Percentiles rank a stretch among this genome's conserved stretches.
phyloP scores from a whole-genome alignment of 352 stramenopile species.

The Thalassiosira gravida region DNA sequence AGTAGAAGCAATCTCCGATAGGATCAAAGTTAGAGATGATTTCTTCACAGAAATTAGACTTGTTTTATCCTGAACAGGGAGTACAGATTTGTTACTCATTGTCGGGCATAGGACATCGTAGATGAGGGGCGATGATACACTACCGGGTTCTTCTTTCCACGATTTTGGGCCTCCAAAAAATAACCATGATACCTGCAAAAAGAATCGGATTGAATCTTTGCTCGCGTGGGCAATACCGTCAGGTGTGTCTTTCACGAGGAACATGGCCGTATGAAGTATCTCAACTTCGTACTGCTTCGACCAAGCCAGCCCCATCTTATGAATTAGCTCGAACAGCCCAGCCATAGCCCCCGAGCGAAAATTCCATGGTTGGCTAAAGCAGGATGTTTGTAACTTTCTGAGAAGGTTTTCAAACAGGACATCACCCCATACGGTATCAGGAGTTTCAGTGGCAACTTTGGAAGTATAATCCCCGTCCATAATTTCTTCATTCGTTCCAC shows the following conservation, averaged over 20 bases:
- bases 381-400: slow-evolving; percentile 58
- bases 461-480: neutral
- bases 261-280: slow-evolving; percentile 77
- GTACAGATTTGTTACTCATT: slow-evolving; percentile 9
- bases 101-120: slow-evolving; percentile 59
- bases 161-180: slow-evolving; percentile 61
- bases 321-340: slow-evolving; percentile 61
- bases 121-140: slow-evolving; percentile 18
- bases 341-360: slow-evolving; percentile 47
- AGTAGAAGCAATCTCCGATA: slow-evolving; percentile 76
- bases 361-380: slow-evolving; percentile 66
- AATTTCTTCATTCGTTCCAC: slow-evolving; percentile 5
- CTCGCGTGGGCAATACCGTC: slow-evolving; percentile 61
- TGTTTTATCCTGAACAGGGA: neutral
- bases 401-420: slow-evolving; percentile 81
- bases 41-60: slow-evolving; percentile 26
- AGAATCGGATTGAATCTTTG: slow-evolving; percentile 71
- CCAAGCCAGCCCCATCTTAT: slow-evolving; percentile 64
- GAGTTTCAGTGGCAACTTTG: neutral
- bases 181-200: slow-evolving; percentile 58
- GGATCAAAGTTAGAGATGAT: slow-evolving; percentile 71
- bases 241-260: slow-evolving; percentile 78
- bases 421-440: slow-evolving; percentile 30
- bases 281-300: slow-evolving; percentile 72
- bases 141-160: slow-evolving; percentile 39